Evolutionary conservation across 2,329 filamentous ascomycete species (phyloP), one percentile per base, ranked within the genome.

Genomic region (Fusarium bulbicola): DNA sequence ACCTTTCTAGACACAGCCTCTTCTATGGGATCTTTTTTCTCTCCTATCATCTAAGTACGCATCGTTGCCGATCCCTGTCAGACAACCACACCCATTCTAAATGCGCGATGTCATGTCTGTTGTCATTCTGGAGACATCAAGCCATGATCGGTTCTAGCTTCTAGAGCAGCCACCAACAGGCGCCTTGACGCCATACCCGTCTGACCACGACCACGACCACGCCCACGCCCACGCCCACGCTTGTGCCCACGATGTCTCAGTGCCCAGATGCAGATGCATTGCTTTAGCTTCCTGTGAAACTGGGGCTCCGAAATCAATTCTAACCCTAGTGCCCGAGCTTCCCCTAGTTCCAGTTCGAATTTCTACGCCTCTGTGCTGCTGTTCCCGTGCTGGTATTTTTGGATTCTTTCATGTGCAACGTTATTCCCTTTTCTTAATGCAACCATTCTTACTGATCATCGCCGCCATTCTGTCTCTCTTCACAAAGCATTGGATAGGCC

Each of bases 151-250:
- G 56, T 50, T 59, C 30, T 37, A 49, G 63, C 62, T 63, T 67
- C 63, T 61, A 49, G 53, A 64, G 47, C 66, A 76, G 69, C 71
- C 67, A 77, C 74, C 68, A 69, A 73, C 68, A 75, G 67, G 70
- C 76, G 76, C 76, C 68, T 74, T 78, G 68, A 78, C 76, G 76
- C 76, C 76, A 59, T 78, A 76, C 69, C 75, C 75, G 70, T 66
- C 49, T 43, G 49, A 24, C 46, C 32, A 66, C 26, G 26, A 26
- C 26, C 26, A 26, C 36, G n/a, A n/a, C n/a, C n/a, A n/a, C n/a
- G 43, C 32, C 49, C 32, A 32, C 43, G 53, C 54, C 30, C 30
- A 66, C 36, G 43, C 32, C 49, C 32, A 32, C 43, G 53, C 54
- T 68, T 42, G 37, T 58, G 40, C 60, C 40, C 47, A 53, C 45